Conservation (phyloP, 2,329 filamentous ascomycete species). For the Cladosporium halotolerans region DNA sequence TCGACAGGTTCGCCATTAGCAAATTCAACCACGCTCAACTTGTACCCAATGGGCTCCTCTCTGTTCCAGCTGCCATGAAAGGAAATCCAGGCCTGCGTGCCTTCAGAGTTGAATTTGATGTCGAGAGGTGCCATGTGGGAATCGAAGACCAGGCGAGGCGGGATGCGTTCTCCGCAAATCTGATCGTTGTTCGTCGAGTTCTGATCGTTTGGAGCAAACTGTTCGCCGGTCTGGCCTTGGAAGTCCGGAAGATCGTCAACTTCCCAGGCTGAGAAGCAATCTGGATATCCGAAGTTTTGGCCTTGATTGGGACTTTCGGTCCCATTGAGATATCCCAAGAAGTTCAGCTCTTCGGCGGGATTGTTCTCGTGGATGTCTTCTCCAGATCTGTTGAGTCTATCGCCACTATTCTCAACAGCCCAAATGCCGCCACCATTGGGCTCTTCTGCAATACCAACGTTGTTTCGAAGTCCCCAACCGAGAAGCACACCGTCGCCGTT, state of each 20-base stretch:
- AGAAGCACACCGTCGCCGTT: conserved; percentile 46
- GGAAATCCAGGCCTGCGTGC: conserved; percentile 55
- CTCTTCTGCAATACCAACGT: conserved; percentile 64
- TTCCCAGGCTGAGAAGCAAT: conserved; percentile 62
- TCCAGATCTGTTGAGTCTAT: conserved; percentile 44
- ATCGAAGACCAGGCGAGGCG: conserved; percentile 52
- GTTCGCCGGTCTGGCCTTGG: conserved; percentile 38
- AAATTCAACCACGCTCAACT: conserved; percentile 44
- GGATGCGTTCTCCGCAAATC: conserved; percentile 36
- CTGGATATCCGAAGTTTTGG: conserved; percentile 64
- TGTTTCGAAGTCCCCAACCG: conserved; percentile 68
- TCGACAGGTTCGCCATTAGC: conserved; percentile 41
- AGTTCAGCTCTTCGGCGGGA: conserved; percentile 62
- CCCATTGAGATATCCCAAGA: conserved; percentile 57
- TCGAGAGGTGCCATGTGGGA: conserved; percentile 68
- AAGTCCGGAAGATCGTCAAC: conserved; percentile 45
- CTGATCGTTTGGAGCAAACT: conserved; percentile 44
- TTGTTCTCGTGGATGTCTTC: conserved; percentile 34
- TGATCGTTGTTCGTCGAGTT: conserved; percentile 44
- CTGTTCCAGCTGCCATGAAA: conserved; percentile 66
- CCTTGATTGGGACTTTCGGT: conserved; percentile 38
- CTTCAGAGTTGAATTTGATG: conserved; percentile 58
- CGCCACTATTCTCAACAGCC: conserved; percentile 64
- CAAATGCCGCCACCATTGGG: conserved; percentile 45
- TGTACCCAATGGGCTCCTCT: conserved; percentile 45